Conservation (phyloP, 176 grass and related monocot genomes). For the Neostapfia colusana region DNA sequence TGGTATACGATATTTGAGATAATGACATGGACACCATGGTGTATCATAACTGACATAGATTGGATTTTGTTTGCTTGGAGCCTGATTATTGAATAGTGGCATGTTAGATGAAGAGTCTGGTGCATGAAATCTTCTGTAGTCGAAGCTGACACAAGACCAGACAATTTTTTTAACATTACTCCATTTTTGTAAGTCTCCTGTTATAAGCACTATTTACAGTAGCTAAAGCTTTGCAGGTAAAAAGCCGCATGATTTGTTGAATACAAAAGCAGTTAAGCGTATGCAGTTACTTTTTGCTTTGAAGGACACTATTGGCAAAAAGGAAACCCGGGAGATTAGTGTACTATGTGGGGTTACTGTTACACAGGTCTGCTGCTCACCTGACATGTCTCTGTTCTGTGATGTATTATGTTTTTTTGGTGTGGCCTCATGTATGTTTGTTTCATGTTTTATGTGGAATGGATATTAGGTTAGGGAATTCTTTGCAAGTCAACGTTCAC, state of each 20-base stretch:
- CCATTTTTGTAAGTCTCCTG: conserved; percentile 5
- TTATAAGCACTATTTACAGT: conserved; percentile 34
- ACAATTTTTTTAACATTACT: not conserved
- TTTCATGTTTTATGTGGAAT: not conserved
- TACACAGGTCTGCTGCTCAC: conserved; percentile 73
- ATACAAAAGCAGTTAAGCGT: conserved; percentile 79
- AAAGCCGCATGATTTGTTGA: conserved; percentile 89
- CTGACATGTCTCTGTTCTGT: conserved; percentile 14
- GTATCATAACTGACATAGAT: not conserved
- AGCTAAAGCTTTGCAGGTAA: conserved; percentile 62
- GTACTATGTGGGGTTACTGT: conserved; percentile 72
- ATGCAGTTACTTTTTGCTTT: conserved; percentile 97
- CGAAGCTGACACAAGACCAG: conserved; percentile 6
- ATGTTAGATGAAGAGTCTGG: not conserved
- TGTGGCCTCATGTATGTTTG: conserved; percentile 20
- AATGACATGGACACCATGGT: conserved; percentile 3
- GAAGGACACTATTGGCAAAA: conserved; percentile 94
- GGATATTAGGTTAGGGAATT: conserved; percentile 71
- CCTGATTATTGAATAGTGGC: conserved; percentile 6
- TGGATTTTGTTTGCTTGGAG: not conserved
- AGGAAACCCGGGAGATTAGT: conserved; percentile 85
- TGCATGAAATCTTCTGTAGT: not conserved
- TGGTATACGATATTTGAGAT: conserved; percentile 4
- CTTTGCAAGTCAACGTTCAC: conserved; percentile 75
- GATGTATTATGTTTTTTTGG: conserved; percentile 4